Evolutionary conservation across 257 asterid genomes (phyloP).

Genomic region (Cruciata laevipes): DNA sequence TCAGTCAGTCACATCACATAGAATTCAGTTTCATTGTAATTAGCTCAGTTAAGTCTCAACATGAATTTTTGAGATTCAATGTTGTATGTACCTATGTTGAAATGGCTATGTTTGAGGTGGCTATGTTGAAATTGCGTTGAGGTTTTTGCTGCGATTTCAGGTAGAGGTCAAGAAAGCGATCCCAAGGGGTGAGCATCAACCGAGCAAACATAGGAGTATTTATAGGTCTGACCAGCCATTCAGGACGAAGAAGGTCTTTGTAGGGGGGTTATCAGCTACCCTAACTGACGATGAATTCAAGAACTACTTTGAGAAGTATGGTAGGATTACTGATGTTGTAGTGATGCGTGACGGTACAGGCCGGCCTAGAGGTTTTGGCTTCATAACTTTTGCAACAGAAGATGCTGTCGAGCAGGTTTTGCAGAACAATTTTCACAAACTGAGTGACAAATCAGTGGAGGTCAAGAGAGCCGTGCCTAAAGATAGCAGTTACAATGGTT

Average conservation of each 20-base stretch:
- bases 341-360: constrained; percentile 83
- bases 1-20: background rate
- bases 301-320: constrained; percentile 72
- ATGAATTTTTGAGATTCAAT: background rate
- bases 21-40: background rate
- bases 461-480: constrained; percentile 86
- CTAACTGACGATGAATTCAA: constrained; percentile 73
- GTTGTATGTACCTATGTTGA: background rate
- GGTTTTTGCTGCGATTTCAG: constrained; percentile 25
- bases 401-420: constrained; percentile 78
- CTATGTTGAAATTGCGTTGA: background rate
- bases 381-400: constrained; percentile 76
- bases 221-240: constrained; percentile 47
- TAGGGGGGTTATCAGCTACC: constrained; percentile 83
- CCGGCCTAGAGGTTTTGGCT: constrained; percentile 96
- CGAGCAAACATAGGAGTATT: constrained; percentile 43
- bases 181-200: constrained; percentile 71
- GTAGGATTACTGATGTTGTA: constrained; percentile 81
- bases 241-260: constrained; percentile 89
- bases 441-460: constrained; percentile 79
- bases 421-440: constrained; percentile 63
- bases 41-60: background rate
- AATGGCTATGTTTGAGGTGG: background rate
- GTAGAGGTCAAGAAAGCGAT: constrained; percentile 94
- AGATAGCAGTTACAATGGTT: constrained; percentile 37